These are phyloP conservation scores for Suhomyces choctaworum DNA, from an alignment of 1,139 yeast genomes.

Conservation along the genomic window DNA sequence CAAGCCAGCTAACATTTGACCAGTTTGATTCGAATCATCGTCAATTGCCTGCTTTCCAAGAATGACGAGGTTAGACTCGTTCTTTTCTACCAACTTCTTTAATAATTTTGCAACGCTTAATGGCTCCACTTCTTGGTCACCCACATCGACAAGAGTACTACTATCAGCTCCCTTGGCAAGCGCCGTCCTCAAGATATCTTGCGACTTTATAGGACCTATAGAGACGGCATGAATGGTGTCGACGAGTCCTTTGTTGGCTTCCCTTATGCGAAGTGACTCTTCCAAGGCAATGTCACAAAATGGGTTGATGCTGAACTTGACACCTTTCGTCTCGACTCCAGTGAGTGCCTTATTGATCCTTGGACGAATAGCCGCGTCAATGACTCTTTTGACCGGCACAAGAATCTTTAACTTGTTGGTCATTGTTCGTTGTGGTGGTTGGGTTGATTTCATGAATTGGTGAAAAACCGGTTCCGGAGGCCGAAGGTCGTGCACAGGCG, in stretches of 20 bases:
- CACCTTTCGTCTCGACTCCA: constrained; percentile 87
- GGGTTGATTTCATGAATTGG: background rate
- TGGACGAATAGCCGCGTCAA: constrained; percentile 92
- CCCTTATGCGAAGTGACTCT: constrained; percentile 82
- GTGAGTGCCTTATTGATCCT: constrained; percentile 84
- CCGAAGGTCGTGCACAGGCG: too few species aligned
- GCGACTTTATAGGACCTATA: constrained; percentile 84
- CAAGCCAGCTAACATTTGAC: constrained; percentile 93
- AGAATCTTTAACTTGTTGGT: constrained; percentile 66
- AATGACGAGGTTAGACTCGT: constrained; percentile 73
- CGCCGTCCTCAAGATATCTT: constrained; percentile 85
- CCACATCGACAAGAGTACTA: constrained; percentile 79
- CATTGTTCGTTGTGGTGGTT: constrained; percentile 41
- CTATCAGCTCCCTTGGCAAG: constrained; percentile 93
- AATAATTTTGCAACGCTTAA: constrained; percentile 85
- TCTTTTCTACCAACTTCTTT: constrained; percentile 67
- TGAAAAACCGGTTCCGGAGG: constrained; percentile 12
- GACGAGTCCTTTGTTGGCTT: constrained; percentile 66
- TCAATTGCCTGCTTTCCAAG: constrained; percentile 97
- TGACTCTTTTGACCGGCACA: constrained; percentile 93
- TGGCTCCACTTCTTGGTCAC: constrained; percentile 80
- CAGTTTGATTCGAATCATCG: constrained; percentile 94
- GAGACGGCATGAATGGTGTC: constrained; percentile 89
- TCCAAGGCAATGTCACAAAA: constrained; percentile 96
- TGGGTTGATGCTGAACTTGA: constrained; percentile 92